A percentile compares a stretch with the other conserved stretches of the same genome.
phyloP scores from a whole-genome alignment of 1,139 yeast genomes.

The Meyerozyma elateridarum region DNA sequence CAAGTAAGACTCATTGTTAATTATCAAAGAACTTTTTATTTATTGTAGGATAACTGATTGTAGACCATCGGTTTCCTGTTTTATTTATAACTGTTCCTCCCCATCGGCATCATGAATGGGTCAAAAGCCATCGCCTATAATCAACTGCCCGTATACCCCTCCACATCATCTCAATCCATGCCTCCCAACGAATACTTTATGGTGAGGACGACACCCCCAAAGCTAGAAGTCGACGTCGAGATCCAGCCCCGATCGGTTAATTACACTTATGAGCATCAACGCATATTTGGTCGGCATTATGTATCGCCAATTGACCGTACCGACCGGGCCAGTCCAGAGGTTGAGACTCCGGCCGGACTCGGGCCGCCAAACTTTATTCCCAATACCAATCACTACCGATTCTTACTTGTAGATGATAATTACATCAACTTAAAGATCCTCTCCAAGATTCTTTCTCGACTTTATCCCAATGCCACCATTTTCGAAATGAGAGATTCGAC shows the following conservation, averaged over 20 bases:
- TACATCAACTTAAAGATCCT: constrained; percentile 37
- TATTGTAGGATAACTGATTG: background rate
- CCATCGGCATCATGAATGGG: constrained; percentile 1
- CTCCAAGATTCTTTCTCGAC: constrained; percentile 25
- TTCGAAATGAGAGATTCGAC: constrained; percentile 29
- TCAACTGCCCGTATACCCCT: constrained; percentile 1
- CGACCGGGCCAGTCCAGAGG: constrained; percentile 1
- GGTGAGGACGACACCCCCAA: background rate
- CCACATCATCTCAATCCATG: background rate
- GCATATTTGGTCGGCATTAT: background rate
- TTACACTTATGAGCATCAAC: background rate
- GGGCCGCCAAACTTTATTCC: constrained; percentile 11
- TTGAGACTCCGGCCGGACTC: constrained; percentile 2
- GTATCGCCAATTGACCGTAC: background rate
- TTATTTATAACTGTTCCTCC: too few species aligned
- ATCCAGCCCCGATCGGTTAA: background rate
- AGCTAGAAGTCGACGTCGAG: constrained; percentile 1
- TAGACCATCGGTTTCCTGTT: background rate
- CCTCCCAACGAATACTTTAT: background rate
- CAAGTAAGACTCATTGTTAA: background rate
- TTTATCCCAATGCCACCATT: constrained; percentile 32
- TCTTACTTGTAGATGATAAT: constrained; percentile 43
- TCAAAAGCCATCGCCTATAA: background rate
- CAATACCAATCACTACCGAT: constrained; percentile 22
- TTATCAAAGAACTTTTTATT: too few species aligned